Base-by-base conservation (phyloP, 1,284 basidiomycete species). In the Dichomitus squalens region DNA sequence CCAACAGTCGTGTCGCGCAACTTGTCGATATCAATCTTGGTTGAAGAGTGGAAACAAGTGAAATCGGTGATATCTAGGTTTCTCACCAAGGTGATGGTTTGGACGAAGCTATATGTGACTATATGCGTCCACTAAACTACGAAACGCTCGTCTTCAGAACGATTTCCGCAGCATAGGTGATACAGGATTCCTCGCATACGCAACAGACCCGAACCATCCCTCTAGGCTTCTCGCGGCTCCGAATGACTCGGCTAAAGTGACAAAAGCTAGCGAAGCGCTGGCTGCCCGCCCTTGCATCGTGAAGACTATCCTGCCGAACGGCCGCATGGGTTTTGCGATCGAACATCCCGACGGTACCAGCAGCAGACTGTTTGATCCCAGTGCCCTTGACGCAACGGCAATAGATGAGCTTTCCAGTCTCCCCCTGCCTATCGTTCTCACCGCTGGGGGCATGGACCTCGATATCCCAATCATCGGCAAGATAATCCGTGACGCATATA, bases 81-180 rank as follows among this genome's bases (percentile, higher is more conserved):
- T 36, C 64, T 69, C 43, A 54, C 52, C 31, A 64, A 68, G 60
- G 63, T 47, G n/a, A n/a, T n/a, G n/a, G n/a, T n/a, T n/a, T n/a
- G n/a, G n/a, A n/a, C n/a, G n/a, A n/a, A n/a, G n/a, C n/a, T n/a
- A n/a, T n/a, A n/a, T n/a, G n/a, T n/a, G n/a, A n/a, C n/a, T n/a
- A n/a, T n/a, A n/a, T n/a, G n/a, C n/a, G n/a, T n/a, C n/a, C n/a
- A n/a, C n/a, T n/a, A n/a, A n/a, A n/a, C n/a, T n/a, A n/a, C n/a
- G n/a, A n/a, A n/a, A n/a, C n/a, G n/a, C n/a, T n/a, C n/a, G n/a
- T 33, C 23, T 41, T 7, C 33, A 61, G 59, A 59, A 55, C 20
- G 41, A 40, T 7, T 61, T 61, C 53, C 36, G 59, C 5, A 49
- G 59, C 16, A 48, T 61, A 12, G 59, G 59, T 4, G 39, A 53